Conservation (phyloP, 1,139 yeast genomes). For the Yamadazyma trypodendri region DNA sequence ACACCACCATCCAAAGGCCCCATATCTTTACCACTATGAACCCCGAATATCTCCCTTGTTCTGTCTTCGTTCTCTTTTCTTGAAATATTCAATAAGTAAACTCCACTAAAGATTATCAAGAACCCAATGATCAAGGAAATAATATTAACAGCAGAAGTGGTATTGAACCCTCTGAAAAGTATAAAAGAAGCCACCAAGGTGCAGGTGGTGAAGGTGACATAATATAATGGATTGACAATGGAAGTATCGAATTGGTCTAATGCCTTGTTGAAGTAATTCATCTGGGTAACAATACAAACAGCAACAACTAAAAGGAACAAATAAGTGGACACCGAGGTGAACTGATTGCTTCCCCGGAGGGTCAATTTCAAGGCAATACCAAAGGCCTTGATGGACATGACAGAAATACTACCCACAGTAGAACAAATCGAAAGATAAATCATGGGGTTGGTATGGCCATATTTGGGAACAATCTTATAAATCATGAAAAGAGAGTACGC, state of each 20-base stretch:
- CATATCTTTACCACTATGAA: constrained; percentile 55
- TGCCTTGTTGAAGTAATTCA: constrained; percentile 93
- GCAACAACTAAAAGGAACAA: constrained; percentile 77
- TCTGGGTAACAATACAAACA: constrained; percentile 82
- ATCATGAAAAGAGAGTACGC: constrained; percentile 76
- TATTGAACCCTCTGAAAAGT: constrained; percentile 83
- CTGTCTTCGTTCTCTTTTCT: constrained; percentile 62
- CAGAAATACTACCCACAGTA: constrained; percentile 86
- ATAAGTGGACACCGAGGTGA: constrained; percentile 80
- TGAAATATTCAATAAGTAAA: constrained; percentile 75
- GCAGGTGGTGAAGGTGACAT: constrained; percentile 88
- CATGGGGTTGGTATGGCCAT: constrained; percentile 84
- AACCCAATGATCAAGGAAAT: constrained; percentile 87
- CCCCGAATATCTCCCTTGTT: constrained; percentile 57
- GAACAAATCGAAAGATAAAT: constrained; percentile 88
- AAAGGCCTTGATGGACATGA: constrained; percentile 90
- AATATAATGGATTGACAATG: constrained; percentile 86
- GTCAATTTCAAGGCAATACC: constrained; percentile 90
- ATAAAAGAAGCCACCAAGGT: constrained; percentile 86
- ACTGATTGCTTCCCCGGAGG: constrained; percentile 85
- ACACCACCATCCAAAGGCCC: constrained; percentile 83
- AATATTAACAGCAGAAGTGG: constrained; percentile 75
- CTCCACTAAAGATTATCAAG: constrained; percentile 84
- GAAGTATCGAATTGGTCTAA: constrained; percentile 92
- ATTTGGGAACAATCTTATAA: constrained; percentile 75